phyloP scores from a whole-genome alignment of 2,329 filamentous ascomycete species.

The Stemphylium beticola region DNA sequence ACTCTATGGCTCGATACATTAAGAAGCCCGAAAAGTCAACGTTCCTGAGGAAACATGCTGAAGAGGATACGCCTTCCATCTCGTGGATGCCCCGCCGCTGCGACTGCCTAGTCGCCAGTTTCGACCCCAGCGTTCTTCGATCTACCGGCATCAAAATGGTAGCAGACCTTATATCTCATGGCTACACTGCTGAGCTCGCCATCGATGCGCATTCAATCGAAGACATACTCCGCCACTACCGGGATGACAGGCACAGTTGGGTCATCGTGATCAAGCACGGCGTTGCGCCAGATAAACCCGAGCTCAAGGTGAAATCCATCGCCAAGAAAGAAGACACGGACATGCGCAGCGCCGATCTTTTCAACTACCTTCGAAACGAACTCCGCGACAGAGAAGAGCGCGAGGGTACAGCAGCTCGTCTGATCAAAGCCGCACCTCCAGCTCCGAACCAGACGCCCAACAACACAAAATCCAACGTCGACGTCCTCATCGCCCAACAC shows the following conservation, averaged over 20 bases:
- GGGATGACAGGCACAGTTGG: conserved; percentile 82
- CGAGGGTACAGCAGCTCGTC: conserved; percentile 55
- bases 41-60: conserved; percentile 73
- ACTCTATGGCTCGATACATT: conserved; percentile 62
- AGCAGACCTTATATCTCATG: conserved; percentile 78
- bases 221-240: conserved; percentile 76
- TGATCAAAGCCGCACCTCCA: conserved; percentile 26
- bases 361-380: conserved; percentile 81
- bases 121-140: conserved; percentile 77
- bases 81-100: conserved; percentile 63
- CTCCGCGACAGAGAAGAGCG: conserved; percentile 77
- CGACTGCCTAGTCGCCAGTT: conserved; percentile 88
- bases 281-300: conserved; percentile 59
- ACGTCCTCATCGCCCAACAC: conserved; percentile 81
- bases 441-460: conserved; percentile 25
- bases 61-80: conserved; percentile 57
- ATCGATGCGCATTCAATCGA: conserved; percentile 79
- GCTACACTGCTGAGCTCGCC: conserved; percentile 87
- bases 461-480: conserved; percentile 68
- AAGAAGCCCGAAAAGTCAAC: conserved; percentile 53
- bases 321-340: conserved; percentile 78
- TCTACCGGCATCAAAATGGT: conserved; percentile 79
- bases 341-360: conserved; percentile 72
- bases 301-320: conserved; percentile 78
- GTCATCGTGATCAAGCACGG: conserved; percentile 86